Base-by-base conservation (phyloP, 2,329 filamentous ascomycete genomes). In the Cryphonectria nitschkei region DNA sequence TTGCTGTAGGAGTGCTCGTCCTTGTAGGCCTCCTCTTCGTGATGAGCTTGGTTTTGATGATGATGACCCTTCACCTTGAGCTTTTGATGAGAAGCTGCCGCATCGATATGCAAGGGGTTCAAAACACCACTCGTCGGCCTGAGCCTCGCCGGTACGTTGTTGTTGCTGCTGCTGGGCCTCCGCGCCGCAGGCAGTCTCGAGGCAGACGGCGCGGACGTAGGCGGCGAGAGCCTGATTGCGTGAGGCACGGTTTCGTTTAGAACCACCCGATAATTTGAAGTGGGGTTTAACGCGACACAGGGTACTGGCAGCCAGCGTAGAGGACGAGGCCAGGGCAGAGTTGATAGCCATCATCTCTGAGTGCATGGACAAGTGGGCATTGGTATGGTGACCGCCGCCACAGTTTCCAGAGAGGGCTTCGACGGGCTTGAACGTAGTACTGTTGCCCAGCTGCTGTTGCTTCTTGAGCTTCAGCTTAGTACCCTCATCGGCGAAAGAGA, bases 271-370 rank as follows among this genome's bases (percentile, higher is more conserved):
- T 83, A 85, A 79, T 82, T 82, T 83, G 78, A 82, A 82, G 80
- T 77, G 81, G 80, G 83, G 82, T 84, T 86, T 86, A 81, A 85
- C 74, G 75, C 77, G 81, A 67, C 79, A 84, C 78, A 81, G 78
- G 62, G 80, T 77, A 70, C 75, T 82, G 74, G 80, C 81, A 66
- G 82, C 81, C 76, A 82, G 75, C 64, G 80, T 81, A 74, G 79
- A 82, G 67, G 82, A 84, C 67, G 82, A 79, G 56, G 81, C 78
- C 67, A 86, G 81, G 60, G 84, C 84, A 39, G 82, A 83, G 75
- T 84, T 82, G 75, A 88, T 85, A 39, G 85, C 85, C 84, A 86
- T 86, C 84, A 87, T 87, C 80, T 87, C 85, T 4, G 83, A 83
- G 74, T 87, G 85, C 83, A 87, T 86, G 22, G 81, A 84, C 26